These are phyloP conservation scores for Porcisia hertigi DNA, from an alignment of 208 protist species.

Conservation along the genomic window DNA sequence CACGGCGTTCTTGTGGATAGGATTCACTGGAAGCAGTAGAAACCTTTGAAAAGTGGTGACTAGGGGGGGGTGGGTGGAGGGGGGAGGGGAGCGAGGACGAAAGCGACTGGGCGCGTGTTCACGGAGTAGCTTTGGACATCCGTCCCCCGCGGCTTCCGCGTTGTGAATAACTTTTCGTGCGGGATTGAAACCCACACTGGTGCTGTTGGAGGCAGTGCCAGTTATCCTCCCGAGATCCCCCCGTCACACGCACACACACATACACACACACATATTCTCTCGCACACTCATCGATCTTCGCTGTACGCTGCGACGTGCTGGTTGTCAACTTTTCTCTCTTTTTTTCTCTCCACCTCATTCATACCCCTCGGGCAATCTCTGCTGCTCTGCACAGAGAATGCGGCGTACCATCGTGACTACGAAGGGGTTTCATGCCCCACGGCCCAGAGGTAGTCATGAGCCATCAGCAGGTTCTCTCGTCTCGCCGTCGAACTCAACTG, in stretches of 20 bases:
- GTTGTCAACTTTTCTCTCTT: neutral
- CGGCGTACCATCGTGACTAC: constrained; percentile 40
- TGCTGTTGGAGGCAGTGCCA: neutral
- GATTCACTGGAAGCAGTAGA: too few relatives aligned
- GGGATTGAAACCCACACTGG: neutral
- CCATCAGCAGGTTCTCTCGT: neutral
- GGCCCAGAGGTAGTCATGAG: constrained; percentile 19
- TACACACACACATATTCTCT: neutral
- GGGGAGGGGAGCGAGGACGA: neutral
- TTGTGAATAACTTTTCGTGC: neutral
- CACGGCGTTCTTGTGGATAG: too few relatives aligned
- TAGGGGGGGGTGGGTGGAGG: too few relatives aligned
- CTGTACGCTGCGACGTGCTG: neutral
- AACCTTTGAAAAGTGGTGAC: too few relatives aligned
- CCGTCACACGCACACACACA: neutral
- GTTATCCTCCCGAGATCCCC: neutral
- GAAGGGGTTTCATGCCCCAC: constrained; percentile 54
- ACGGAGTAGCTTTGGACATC: neutral
- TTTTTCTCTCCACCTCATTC: neutral
- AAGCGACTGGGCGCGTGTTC: neutral
- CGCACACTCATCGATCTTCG: too few relatives aligned
- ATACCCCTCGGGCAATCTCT: neutral
- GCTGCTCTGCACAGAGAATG: constrained; percentile 17
- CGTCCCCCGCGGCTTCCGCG: neutral
- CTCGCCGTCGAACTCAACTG: neutral